Conservation (phyloP, 2,329 filamentous ascomycete genomes). For the Stagonosporopsis chrysanthemi region DNA sequence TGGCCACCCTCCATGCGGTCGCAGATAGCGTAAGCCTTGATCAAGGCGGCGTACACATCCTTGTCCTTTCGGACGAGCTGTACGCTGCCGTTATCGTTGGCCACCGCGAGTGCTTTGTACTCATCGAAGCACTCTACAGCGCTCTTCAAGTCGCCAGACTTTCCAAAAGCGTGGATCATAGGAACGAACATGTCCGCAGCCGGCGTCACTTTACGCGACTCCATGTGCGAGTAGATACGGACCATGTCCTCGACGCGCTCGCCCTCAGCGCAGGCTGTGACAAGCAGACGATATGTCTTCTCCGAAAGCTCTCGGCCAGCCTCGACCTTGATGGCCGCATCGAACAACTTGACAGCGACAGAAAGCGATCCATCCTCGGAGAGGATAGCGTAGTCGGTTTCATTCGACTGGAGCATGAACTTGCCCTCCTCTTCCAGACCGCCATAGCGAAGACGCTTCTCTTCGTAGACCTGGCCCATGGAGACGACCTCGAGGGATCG, state of each 20-base stretch:
- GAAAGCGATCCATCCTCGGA: constrained; percentile 86
- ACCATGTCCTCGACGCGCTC: constrained; percentile 89
- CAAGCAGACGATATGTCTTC: constrained; percentile 83
- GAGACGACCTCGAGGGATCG: constrained; percentile 80
- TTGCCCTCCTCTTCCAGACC: constrained; percentile 83
- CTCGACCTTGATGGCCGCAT: constrained; percentile 72
- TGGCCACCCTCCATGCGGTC: constrained; percentile 81
- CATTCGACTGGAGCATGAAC: constrained; percentile 88
- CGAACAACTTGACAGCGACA: constrained; percentile 85
- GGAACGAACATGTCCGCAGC: constrained; percentile 83
- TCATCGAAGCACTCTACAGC: constrained; percentile 96
- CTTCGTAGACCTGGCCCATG: constrained; percentile 76
- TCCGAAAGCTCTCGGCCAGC: constrained; percentile 72
- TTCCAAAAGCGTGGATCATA: constrained; percentile 95
- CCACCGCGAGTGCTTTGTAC: constrained; percentile 87
- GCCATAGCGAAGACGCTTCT: constrained; percentile 83
- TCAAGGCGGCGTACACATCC: constrained; percentile 87
- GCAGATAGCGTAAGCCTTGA: constrained; percentile 85
- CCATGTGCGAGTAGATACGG: constrained; percentile 90
- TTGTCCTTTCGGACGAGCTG: constrained; percentile 77
- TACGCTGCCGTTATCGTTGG: constrained; percentile 76
- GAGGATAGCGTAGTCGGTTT: constrained; percentile 85
- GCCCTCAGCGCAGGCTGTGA: constrained; percentile 84
- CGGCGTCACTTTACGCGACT: constrained; percentile 74
- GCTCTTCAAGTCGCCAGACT: constrained; percentile 79